Base-by-base conservation (phyloP, 345 rosid genomes). In the Kernera saxatilis region DNA sequence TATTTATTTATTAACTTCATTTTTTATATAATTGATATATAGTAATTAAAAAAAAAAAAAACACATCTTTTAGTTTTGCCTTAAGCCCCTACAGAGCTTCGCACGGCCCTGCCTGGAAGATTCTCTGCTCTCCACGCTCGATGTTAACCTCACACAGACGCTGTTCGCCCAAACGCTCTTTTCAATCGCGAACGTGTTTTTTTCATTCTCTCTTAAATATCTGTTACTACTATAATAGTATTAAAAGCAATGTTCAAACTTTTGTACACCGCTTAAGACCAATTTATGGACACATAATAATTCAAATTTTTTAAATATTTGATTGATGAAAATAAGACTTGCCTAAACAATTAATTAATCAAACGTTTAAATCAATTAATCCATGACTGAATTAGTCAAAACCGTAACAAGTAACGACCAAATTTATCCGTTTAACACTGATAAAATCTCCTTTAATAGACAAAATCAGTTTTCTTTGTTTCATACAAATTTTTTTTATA, bases 31-130 rank as follows among this genome's bases (percentile, higher is more conserved):
- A n/a, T n/a, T n/a, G n/a, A n/a, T n/a, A n/a, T n/a, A n/a, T n/a
- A n/a, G n/a, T n/a, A n/a, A n/a, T n/a, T n/a, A n/a, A n/a, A n/a
- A n/a, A n/a, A n/a, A n/a, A n/a, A n/a, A n/a, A n/a, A n/a, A n/a
- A n/a, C n/a, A n/a, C n/a, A n/a, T n/a, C n/a, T n/a, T n/a, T n/a
- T n/a, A n/a, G n/a, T n/a, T n/a, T n/a, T n/a, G n/a, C n/a, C n/a
- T n/a, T n/a, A n/a, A n/a, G n/a, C n/a, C n/a, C n/a, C n/a, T n/a
- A n/a, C n/a, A n/a, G n/a, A n/a, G n/a, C n/a, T n/a, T n/a, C n/a
- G n/a, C n/a, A n/a, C n/a, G n/a, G n/a, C n/a, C 88, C 88, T 71
- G 64, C 88, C 88, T 71, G 64, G 80, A 85, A 77, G 77, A 81
- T 75, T 69, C 86, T 79, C 81, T 81, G 61, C 72, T 82, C 81